Evolutionary conservation across 2,329 filamentous ascomycete species (phyloP).

Genomic region (Lecanicillium sp.): DNA sequence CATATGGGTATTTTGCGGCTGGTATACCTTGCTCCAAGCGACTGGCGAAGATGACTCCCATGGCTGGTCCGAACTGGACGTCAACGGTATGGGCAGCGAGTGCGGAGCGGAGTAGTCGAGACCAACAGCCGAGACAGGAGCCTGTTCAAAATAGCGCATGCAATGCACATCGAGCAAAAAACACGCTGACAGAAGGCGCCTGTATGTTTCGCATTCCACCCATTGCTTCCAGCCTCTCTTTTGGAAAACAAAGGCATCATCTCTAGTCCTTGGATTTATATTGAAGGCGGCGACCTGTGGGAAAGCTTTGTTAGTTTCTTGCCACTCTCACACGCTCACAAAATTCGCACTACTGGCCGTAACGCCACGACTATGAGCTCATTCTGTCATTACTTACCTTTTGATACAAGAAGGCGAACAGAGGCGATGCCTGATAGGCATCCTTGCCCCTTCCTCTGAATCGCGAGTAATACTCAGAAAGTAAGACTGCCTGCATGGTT

Average conservation of each 20-base stretch:
- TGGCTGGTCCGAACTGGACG: conserved; percentile 31
- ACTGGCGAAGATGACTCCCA: conserved; percentile 40
- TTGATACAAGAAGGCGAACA: conserved; percentile 42
- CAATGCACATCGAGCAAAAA: conserved; percentile 49
- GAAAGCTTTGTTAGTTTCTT: no score
- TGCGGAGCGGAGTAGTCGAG: conserved; percentile 27
- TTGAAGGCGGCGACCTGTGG: no score
- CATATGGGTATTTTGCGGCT: conserved; percentile 15
- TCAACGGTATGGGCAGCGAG: conserved; percentile 36
- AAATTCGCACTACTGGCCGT: neutral
- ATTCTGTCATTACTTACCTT: conserved; percentile 35
- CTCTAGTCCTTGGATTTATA: neutral
- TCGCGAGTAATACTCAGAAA: conserved; percentile 47
- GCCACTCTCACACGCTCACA: no score
- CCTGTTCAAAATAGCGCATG: conserved; percentile 45
- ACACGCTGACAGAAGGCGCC: conserved; percentile 46
- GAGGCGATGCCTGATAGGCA: conserved; percentile 36
- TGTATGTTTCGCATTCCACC: conserved; percentile 42
- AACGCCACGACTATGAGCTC: neutral
- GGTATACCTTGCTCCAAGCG: conserved; percentile 34
- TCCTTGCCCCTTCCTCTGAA: conserved; percentile 44
- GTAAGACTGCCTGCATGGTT: conserved; percentile 44
- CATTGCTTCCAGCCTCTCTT: conserved; percentile 46
- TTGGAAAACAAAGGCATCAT: no score
- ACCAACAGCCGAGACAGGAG: conserved; percentile 22